Percentiles rank a stretch among this genome's conserved stretches.
phyloP scores from a whole-genome alignment of 2,329 filamentous ascomycete genomes.

The Scedosporium dehoogii region DNA sequence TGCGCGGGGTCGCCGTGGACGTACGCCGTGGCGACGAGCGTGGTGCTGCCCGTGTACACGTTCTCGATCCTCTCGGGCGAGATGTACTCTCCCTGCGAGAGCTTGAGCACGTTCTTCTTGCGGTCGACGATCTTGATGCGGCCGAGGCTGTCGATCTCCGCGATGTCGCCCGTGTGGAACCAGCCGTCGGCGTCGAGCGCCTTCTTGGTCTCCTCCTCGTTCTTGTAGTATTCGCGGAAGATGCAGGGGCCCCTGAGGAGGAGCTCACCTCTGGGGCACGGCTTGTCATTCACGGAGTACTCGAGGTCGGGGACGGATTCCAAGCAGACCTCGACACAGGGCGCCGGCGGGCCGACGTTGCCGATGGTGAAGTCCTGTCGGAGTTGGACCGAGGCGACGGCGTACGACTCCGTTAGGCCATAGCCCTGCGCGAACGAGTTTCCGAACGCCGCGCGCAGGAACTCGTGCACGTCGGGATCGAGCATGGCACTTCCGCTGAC shows the following conservation, averaged over 20 bases:
- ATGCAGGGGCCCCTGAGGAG: conserved; percentile 70
- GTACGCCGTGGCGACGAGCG: conserved; percentile 69
- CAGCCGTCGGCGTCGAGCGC: conserved; percentile 79
- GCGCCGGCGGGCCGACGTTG: conserved; percentile 68
- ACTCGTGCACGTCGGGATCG: conserved; percentile 78
- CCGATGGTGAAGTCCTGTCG: conserved; percentile 62
- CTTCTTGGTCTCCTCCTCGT: conserved; percentile 77
- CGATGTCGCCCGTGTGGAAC: conserved; percentile 96
- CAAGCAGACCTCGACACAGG: conserved; percentile 65
- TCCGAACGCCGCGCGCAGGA: conserved; percentile 74
- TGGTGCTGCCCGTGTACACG: conserved; percentile 74
- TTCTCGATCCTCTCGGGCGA: conserved; percentile 97
- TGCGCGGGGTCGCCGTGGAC: conserved; percentile 85
- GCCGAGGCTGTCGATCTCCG: conserved; percentile 71
- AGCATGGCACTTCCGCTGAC: conserved; percentile 85
- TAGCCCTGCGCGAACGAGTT: conserved; percentile 80
- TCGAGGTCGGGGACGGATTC: conserved; percentile 89
- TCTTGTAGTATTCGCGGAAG: conserved; percentile 85
- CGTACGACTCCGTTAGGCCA: conserved; percentile 89
- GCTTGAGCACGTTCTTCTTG: conserved; percentile 98
- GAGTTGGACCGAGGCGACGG: conserved; percentile 61
- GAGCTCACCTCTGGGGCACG: conserved; percentile 81
- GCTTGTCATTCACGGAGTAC: conserved; percentile 79
- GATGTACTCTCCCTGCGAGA: conserved; percentile 95
- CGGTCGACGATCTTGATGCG: conserved; percentile 92